Conservation (phyloP, 352 stramenopile genomes). For the Globisporangium cederbergense region DNA sequence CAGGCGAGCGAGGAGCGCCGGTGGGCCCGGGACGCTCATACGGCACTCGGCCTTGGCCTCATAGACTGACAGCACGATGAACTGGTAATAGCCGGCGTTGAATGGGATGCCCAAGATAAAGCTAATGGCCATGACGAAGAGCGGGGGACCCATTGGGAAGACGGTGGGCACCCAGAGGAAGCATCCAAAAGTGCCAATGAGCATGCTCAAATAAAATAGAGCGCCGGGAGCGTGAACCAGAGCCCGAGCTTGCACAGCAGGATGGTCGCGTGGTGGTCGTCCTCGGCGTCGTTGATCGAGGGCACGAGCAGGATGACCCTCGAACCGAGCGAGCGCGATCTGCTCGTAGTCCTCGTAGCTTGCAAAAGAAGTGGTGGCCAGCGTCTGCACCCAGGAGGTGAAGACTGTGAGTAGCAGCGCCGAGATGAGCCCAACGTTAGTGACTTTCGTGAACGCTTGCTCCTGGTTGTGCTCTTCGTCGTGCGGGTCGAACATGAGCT, state of each 20-base stretch:
- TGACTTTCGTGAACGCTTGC: not conserved
- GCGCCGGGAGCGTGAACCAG: not conserved
- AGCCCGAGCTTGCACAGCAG: not conserved
- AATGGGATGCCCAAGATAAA: not conserved
- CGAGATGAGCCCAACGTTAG: not conserved
- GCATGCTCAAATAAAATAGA: not conserved
- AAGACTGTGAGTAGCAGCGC: not conserved
- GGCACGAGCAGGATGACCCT: not conserved
- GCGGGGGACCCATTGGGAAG: not conserved
- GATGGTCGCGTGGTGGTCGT: not conserved
- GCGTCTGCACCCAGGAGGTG: not conserved
- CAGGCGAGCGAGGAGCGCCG: not conserved
- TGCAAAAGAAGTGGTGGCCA: not conserved
- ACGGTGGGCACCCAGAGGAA: not conserved
- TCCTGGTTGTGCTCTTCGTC: not conserved
- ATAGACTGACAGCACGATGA: not conserved
- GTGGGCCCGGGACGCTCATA: not conserved
- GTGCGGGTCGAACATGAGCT: not conserved
- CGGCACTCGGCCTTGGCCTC: not conserved
- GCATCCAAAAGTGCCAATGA: not conserved
- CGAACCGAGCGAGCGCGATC: not conserved
- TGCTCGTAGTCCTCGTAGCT: not conserved
- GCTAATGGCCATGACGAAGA: not conserved
- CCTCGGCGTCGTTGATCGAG: not conserved
- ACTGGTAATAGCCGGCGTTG: not conserved